Percentiles rank a stretch among this genome's conserved stretches.
Evolutionary conservation across 2,329 filamentous ascomycete species (phyloP).

Genomic region (Cytospora piceicola): DNA sequence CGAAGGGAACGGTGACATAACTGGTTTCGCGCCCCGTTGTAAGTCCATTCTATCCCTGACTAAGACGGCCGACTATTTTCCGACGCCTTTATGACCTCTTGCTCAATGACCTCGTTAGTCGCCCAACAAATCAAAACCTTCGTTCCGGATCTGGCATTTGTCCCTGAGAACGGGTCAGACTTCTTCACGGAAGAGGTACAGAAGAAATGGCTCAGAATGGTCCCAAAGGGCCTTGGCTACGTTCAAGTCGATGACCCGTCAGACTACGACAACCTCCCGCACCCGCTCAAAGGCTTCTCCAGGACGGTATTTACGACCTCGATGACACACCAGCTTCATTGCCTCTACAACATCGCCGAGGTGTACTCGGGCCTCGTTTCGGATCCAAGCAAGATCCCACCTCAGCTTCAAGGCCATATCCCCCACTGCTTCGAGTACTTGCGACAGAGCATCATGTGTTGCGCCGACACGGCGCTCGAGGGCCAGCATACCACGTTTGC

Average conservation of each 20-base stretch:
- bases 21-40: constrained; percentile 46
- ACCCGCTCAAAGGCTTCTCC: constrained; percentile 39
- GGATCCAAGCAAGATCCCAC: constrained; percentile 36
- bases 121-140: constrained; percentile 46
- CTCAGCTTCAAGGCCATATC: constrained; percentile 43
- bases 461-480: constrained; percentile 40
- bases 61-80: not conserved
- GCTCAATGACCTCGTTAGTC: constrained; percentile 35
- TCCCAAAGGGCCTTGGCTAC: constrained; percentile 48
- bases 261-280: constrained; percentile 44
- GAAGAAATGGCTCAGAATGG: constrained; percentile 44
- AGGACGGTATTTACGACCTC: constrained; percentile 46
- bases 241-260: constrained; percentile 42
- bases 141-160: constrained; percentile 42
- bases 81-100: not conserved
- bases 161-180: constrained; percentile 45
- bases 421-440: constrained; percentile 47
- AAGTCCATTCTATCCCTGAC: constrained; percentile 23
- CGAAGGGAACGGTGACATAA: constrained; percentile 44
- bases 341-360: constrained; percentile 45
- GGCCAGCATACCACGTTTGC: constrained; percentile 48
- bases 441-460: constrained; percentile 42
- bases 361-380: constrained; percentile 41
- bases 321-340: constrained; percentile 50
- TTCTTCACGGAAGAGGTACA: constrained; percentile 43